phyloP scores from a whole-genome alignment of 805 yeast species.

The Teunomyces stri region DNA sequence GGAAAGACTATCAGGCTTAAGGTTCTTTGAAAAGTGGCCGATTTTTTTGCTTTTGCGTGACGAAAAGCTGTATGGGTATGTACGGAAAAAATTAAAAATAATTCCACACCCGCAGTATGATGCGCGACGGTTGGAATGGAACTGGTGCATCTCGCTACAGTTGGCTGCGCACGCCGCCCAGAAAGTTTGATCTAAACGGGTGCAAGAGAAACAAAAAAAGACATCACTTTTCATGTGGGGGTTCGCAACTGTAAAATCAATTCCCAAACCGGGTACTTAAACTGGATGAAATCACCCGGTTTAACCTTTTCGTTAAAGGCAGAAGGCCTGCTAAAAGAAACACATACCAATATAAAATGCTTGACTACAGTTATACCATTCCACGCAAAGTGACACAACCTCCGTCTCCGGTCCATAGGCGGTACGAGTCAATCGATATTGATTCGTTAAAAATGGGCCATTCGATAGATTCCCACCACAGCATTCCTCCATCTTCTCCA shows the following conservation, averaged over 20 bases:
- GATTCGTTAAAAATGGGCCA: background rate
- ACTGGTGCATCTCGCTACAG: background rate
- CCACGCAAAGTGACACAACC: background rate
- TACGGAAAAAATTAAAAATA: no score
- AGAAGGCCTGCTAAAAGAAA: background rate
- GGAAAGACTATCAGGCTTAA: no score
- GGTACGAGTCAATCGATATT: background rate
- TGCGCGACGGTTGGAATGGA: background rate
- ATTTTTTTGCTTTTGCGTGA: background rate
- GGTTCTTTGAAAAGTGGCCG: background rate
- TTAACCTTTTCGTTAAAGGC: background rate
- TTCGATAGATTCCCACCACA: background rate
- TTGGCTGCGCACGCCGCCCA: background rate
- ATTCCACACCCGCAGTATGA: background rate
- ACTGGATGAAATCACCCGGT: background rate
- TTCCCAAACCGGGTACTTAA: background rate
- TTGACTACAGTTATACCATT: constrained; percentile 1
- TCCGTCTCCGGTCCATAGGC: background rate
- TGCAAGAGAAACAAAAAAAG: background rate
- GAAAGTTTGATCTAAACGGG: background rate
- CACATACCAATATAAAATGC: background rate
- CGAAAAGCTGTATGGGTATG: background rate
- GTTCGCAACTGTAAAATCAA: background rate
- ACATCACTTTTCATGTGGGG: background rate
- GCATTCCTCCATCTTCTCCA: background rate